Conservation (phyloP, 768 basidiomycete species). For the Boletus rubropictus region DNA sequence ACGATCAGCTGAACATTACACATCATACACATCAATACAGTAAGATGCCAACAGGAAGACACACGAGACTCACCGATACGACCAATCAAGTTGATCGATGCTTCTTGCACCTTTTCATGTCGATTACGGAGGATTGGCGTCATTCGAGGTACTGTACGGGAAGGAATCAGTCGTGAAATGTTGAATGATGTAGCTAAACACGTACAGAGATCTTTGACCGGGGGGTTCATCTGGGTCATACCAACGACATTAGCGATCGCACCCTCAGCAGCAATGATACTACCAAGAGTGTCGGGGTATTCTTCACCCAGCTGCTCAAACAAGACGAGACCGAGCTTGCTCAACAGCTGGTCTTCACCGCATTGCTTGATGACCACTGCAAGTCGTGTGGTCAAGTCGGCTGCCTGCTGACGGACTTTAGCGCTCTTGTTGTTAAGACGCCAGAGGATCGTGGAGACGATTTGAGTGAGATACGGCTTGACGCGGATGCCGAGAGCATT, state of each 20-base stretch:
- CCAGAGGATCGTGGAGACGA: slow-evolving; percentile 98
- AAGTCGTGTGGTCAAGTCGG: slow-evolving; percentile 93
- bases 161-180: neutral
- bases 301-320: slow-evolving; percentile 99
- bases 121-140: slow-evolving; percentile 99
- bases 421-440: slow-evolving; percentile 99
- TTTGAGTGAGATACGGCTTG: slow-evolving; percentile 97
- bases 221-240: slow-evolving; percentile 99
- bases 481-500: slow-evolving; percentile 95
- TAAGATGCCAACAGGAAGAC: neutral
- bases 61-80: slow-evolving; percentile 59
- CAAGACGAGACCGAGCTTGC: slow-evolving; percentile 92
- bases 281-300: slow-evolving; percentile 97
- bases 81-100: slow-evolving; percentile 98
- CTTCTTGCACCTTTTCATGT: slow-evolving; percentile 99
- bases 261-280: slow-evolving; percentile 97
- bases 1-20: slow-evolving; percentile 67
- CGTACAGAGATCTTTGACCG: slow-evolving; percentile 97
- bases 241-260: slow-evolving; percentile 99
- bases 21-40: slow-evolving; percentile 1
- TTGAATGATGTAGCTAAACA: slow-evolving; percentile 17
- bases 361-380: slow-evolving; percentile 99
- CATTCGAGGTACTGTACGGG: slow-evolving; percentile 87
- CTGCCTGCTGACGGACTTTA: slow-evolving; percentile 97
- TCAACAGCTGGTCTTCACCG: slow-evolving; percentile 91